These are phyloP conservation scores for Apiotrichum laibachii DNA, from an alignment of 1,284 basidiomycete genomes.

Conservation along the genomic window DNA sequence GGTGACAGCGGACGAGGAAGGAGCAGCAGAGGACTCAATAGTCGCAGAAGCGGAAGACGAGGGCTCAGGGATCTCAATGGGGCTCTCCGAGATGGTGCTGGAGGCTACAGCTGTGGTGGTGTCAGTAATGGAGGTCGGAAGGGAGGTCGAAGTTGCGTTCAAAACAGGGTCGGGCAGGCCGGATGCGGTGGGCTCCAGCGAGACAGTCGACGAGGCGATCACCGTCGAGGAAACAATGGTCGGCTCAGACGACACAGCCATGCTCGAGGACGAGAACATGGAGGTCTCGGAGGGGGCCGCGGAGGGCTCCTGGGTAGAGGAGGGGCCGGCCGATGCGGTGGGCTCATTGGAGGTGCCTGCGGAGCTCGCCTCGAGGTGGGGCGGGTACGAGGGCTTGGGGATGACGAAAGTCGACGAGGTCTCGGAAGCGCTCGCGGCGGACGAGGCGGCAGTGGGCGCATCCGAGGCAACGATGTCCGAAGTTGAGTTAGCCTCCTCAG, in stretches of 20 bases:
- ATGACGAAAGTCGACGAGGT: too few relatives aligned
- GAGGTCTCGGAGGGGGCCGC: not conserved
- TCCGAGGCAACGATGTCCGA: not conserved
- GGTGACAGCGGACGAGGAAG: not conserved
- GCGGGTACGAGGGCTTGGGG: not conserved
- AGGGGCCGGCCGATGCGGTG: too few relatives aligned
- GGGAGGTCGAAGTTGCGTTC: not conserved
- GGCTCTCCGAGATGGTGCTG: slow-evolving; percentile 1
- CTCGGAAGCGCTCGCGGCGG: too few relatives aligned
- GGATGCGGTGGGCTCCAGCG: not conserved
- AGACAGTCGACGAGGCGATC: not conserved
- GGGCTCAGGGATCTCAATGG: slow-evolving; percentile 2
- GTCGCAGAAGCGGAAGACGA: not conserved
- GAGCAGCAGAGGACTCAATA: not conserved
- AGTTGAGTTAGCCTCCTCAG: not conserved
- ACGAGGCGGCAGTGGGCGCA: too few relatives aligned
- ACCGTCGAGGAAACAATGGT: not conserved
- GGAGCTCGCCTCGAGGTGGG: too few relatives aligned
- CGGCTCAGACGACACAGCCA: slow-evolving; percentile 6
- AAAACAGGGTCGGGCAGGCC: not conserved
- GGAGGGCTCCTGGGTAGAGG: not conserved
- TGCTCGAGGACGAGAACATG: not conserved
- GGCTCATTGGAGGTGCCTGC: too few relatives aligned
- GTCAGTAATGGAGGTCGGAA: slow-evolving; percentile 4
- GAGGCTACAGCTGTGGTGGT: not conserved